Conservation (phyloP, 305 asterid genomes). For the Solanum hybrid region DNA sequence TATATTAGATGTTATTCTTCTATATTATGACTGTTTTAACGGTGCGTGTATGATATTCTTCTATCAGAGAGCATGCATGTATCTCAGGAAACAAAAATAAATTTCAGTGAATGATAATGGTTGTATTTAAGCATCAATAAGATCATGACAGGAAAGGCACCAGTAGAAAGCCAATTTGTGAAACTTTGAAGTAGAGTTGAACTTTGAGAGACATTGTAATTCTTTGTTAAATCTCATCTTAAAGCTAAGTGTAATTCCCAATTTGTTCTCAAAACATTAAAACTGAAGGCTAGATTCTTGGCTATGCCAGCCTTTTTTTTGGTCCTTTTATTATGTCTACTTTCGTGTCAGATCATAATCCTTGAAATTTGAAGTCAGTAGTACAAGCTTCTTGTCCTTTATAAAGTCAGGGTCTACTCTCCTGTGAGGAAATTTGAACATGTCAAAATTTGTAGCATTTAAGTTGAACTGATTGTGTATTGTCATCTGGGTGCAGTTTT, state of each 20-base stretch:
- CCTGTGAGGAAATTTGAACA: not conserved
- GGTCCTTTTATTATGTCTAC: not conserved
- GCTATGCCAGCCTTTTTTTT: not conserved
- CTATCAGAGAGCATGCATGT: not conserved
- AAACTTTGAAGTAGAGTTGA: not conserved
- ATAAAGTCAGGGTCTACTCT: not conserved
- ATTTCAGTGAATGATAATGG: not conserved
- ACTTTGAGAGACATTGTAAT: not conserved
- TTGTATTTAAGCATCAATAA: not conserved
- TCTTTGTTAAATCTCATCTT: not conserved
- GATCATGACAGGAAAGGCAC: not conserved
- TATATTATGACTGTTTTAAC: not conserved
- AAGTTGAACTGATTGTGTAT: not conserved
- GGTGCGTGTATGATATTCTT: not conserved
- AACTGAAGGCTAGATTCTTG: not conserved
- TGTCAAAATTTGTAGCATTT: not conserved
- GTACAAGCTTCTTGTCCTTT: not conserved
- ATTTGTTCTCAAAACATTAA: not conserved
- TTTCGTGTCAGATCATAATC: not conserved
- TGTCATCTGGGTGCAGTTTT: not conserved
- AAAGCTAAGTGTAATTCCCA: not conserved
- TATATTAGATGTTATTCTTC: not conserved
- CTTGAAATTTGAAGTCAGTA: not conserved
- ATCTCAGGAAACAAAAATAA: not conserved
- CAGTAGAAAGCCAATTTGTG: not conserved